These are phyloP conservation scores for Mycena albidolilacea DNA, from an alignment of 768 basidiomycete genomes.

Conservation along the genomic window DNA sequence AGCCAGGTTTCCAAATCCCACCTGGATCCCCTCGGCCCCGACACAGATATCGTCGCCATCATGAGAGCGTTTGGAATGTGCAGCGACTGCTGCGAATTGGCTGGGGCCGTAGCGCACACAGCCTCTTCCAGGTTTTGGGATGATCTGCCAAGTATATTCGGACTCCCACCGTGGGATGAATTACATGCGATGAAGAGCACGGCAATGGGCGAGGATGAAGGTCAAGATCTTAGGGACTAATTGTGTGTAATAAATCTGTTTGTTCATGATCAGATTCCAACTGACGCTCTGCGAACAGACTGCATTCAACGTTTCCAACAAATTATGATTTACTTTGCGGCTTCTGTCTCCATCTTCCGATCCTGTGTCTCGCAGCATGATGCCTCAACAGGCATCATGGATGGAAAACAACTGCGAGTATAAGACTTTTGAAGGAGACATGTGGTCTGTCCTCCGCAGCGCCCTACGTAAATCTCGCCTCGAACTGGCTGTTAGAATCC, in stretches of 20 bases:
- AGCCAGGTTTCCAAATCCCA: not conserved
- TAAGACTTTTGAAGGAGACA: no score
- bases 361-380: no score
- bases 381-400: no score
- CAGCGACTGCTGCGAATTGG: not conserved
- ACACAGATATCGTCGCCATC: not conserved
- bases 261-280: no score
- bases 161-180: constrained; percentile 6
- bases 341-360: no score
- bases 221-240: not conserved
- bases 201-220: constrained; percentile 14
- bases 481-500: no score
- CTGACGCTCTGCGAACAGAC: no score
- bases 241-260: not conserved
- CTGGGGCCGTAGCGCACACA: not conserved
- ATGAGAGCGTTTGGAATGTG: not conserved
- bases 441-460: no score
- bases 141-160: not conserved
- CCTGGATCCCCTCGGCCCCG: not conserved
- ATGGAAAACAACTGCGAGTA: no score
- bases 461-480: no score
- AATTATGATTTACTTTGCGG: no score
- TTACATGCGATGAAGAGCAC: constrained; percentile 8
- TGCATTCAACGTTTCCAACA: no score
- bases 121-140: constrained; percentile 13